These are phyloP conservation scores for Phellinidium pouzarii DNA, from an alignment of 1,284 basidiomycete genomes.

Conservation along the genomic window DNA sequence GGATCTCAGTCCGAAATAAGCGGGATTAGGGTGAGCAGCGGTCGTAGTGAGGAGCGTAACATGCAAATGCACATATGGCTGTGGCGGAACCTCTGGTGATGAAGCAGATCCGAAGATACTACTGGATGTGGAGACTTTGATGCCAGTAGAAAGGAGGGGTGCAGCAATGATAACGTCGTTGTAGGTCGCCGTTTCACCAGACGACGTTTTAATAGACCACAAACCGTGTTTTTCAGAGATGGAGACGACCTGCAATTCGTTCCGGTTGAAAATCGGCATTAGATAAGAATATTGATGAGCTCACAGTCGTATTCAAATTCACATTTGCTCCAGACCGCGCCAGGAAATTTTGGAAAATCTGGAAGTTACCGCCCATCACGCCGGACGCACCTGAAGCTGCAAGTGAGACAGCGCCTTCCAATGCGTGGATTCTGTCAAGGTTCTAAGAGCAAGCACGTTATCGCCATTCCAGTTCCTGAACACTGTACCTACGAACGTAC, in stretches of 20 bases:
- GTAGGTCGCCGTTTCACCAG: slow-evolving; percentile 41
- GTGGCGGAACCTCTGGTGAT: slow-evolving; percentile 42
- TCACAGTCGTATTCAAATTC: slow-evolving; percentile 61
- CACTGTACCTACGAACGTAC: slow-evolving; percentile 30
- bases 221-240: slow-evolving; percentile 16
- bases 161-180: slow-evolving; percentile 71
- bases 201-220: slow-evolving; percentile 22
- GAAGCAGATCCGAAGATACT: slow-evolving; percentile 1
- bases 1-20: slow-evolving; percentile 62
- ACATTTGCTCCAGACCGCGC: slow-evolving; percentile 62
- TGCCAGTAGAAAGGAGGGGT: slow-evolving; percentile 60
- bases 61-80: slow-evolving; percentile 79
- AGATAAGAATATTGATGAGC: slow-evolving; percentile 18
- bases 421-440: slow-evolving; percentile 69
- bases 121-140: slow-evolving; percentile 38
- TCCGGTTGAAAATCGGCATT: slow-evolving; percentile 8
- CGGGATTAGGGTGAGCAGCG: slow-evolving; percentile 50
- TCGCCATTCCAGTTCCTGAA: background rate
- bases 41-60: slow-evolving; percentile 86
- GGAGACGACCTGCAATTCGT: slow-evolving; percentile 17
- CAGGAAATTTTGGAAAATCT: slow-evolving; percentile 81
- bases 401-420: slow-evolving; percentile 72
- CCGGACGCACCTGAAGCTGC: slow-evolving; percentile 64
- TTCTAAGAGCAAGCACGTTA: slow-evolving; percentile 37
- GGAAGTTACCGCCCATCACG: slow-evolving; percentile 79